Conservation (phyloP, 352 stramenopile species). For the Phytophthora litchii region DNA sequence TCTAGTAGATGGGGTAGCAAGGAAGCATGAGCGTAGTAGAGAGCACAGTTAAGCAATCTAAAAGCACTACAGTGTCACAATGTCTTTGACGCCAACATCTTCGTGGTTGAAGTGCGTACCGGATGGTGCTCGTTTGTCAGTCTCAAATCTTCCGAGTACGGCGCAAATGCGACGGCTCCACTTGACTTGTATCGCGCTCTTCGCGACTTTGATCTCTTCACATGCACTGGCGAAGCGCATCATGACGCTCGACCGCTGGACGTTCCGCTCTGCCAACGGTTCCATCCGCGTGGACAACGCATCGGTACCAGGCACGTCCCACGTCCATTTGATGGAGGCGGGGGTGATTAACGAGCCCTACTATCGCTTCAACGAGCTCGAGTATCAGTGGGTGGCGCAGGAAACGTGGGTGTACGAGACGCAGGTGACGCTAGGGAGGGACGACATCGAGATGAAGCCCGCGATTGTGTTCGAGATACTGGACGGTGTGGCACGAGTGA, state of each 20-base stretch:
- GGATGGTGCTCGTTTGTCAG: slow-evolving; percentile 7
- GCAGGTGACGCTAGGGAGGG: slow-evolving; percentile 34
- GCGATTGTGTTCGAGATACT: slow-evolving; percentile 69
- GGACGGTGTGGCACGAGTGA: slow-evolving; percentile 69
- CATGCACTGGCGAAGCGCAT: slow-evolving; percentile 9
- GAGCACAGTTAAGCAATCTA: no score
- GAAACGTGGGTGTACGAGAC: slow-evolving; percentile 84
- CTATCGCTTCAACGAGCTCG: slow-evolving; percentile 73
- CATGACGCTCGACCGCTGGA: slow-evolving; percentile 53
- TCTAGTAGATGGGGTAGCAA: no score
- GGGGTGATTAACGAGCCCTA: slow-evolving; percentile 73
- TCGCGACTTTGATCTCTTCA: not conserved
- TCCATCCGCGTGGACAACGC: slow-evolving; percentile 58
- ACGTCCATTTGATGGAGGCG: slow-evolving; percentile 70
- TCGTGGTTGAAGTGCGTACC: slow-evolving; percentile 25
- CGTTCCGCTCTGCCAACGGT: slow-evolving; percentile 59
- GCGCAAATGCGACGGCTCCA: slow-evolving; percentile 5
- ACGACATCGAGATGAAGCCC: slow-evolving; percentile 1
- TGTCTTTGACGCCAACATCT: not conserved
- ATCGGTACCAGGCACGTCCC: slow-evolving; percentile 68
- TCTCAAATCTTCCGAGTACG: slow-evolving; percentile 7
- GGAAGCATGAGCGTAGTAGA: no score
- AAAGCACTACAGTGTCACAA: no score
- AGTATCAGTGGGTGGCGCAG: slow-evolving; percentile 65
- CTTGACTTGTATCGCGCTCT: not conserved